Evolutionary conservation across 2,329 filamentous ascomycete species (phyloP).

Genomic region (Ceratocystis diversiconidia): DNA sequence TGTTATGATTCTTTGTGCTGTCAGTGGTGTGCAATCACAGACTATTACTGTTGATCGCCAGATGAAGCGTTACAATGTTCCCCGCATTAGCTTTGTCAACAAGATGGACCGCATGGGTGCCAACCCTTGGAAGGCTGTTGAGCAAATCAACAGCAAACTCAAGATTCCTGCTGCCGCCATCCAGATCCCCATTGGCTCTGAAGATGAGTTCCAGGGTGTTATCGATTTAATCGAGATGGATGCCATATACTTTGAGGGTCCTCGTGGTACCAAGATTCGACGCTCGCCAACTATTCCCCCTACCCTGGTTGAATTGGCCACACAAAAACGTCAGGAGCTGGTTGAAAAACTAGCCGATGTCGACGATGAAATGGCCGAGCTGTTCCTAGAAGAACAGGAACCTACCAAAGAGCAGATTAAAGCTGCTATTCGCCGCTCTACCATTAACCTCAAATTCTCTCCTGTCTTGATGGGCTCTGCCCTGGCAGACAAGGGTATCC

Average conservation of each 20-base stretch:
- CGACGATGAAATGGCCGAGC: slow-evolving; percentile 91
- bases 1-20: slow-evolving; percentile 96
- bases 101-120: slow-evolving; percentile 99
- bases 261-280: slow-evolving; percentile 62
- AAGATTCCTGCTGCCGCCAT: slow-evolving; percentile 85
- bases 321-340: slow-evolving; percentile 70
- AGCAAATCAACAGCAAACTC: slow-evolving; percentile 94
- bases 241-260: slow-evolving; percentile 81
- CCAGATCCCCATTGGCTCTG: slow-evolving; percentile 83
- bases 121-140: slow-evolving; percentile 93
- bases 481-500: slow-evolving; percentile 83
- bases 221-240: slow-evolving; percentile 88
- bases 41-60: slow-evolving; percentile 97
- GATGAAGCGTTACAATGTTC: slow-evolving; percentile 97
- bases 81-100: slow-evolving; percentile 91
- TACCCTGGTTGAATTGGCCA: slow-evolving; percentile 58
- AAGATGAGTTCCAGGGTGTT: slow-evolving; percentile 84
- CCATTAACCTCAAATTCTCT: slow-evolving; percentile 78
- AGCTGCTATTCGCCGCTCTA: slow-evolving; percentile 78
- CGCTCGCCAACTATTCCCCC: slow-evolving; percentile 69
- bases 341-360: slow-evolving; percentile 95
- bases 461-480: slow-evolving; percentile 96
- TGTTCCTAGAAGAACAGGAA: slow-evolving; percentile 76
- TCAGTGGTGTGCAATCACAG: slow-evolving; percentile 92
- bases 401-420: slow-evolving; percentile 76